Conservation (phyloP, 495 filamentous ascomycete genomes). For the Podospora anserina region DNA sequence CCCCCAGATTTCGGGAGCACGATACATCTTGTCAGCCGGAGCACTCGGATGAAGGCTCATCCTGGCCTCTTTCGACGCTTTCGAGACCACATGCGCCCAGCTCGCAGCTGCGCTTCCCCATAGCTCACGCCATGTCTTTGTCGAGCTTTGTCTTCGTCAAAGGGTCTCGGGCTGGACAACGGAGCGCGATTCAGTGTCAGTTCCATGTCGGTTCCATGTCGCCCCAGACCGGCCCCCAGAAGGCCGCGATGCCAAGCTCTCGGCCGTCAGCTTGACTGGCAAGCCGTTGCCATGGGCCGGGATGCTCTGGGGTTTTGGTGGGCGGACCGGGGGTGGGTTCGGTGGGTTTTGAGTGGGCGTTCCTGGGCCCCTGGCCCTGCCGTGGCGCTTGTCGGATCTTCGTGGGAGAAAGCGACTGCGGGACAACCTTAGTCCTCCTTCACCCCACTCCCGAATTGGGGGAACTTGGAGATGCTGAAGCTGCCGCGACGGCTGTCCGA, state of each 20-base stretch:
- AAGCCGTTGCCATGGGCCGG: background rate
- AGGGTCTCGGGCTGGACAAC: background rate
- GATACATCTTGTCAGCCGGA: constrained; percentile 3
- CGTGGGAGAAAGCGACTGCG: constrained; percentile 15
- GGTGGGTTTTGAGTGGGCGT: constrained; percentile 11
- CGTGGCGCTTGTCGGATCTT: constrained; percentile 10
- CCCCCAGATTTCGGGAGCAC: background rate
- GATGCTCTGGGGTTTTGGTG: background rate
- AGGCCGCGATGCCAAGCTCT: constrained; percentile 1
- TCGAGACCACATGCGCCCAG: background rate
- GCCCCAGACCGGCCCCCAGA: constrained; percentile 2
- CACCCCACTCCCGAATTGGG: constrained; percentile 26
- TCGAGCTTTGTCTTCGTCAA: background rate
- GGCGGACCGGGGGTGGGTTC: constrained; percentile 1
- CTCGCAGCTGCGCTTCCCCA: background rate
- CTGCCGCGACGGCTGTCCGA: constrained; percentile 35
- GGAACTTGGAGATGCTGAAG: constrained; percentile 27
- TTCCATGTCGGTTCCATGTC: constrained; percentile 2
- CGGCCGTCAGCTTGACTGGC: background rate
- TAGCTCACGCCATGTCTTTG: background rate
- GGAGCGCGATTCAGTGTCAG: background rate
- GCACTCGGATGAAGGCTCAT: constrained; percentile 26
- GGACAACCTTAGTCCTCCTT: constrained; percentile 39
- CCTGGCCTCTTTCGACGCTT: constrained; percentile 5
- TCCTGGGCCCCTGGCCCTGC: constrained; percentile 3